phyloP scores from a whole-genome alignment of 2,329 filamentous ascomycete genomes.

The Phaeosphaeriaceae sp. region DNA sequence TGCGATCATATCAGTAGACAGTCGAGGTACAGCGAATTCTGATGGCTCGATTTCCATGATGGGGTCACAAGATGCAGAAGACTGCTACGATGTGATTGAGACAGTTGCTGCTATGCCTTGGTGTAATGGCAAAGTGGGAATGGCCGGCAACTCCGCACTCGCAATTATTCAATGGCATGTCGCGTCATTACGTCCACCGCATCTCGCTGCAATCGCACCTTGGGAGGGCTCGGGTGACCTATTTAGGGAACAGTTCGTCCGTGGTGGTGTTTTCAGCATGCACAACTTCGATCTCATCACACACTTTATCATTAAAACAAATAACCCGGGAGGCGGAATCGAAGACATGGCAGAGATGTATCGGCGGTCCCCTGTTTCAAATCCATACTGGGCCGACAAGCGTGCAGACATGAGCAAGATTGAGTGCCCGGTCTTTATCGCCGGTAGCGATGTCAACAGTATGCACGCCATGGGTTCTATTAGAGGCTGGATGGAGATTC shows the following conservation, averaged over 20 bases:
- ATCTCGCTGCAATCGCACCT: constrained; percentile 53
- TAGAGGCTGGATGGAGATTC: constrained; percentile 21
- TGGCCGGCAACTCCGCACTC: constrained; percentile 55
- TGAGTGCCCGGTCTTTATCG: constrained; percentile 26
- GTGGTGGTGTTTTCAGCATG: constrained; percentile 42
- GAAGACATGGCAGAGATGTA: constrained; percentile 55
- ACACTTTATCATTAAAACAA: constrained; percentile 44
- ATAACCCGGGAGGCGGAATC: constrained; percentile 35
- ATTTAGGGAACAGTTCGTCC: constrained; percentile 55
- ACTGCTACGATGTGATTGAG: constrained; percentile 56
- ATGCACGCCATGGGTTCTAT: constrained; percentile 30
- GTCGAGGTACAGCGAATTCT: constrained; percentile 37
- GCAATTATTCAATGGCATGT: constrained; percentile 54
- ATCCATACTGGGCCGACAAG: constrained; percentile 32
- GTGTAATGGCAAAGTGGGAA: constrained; percentile 54
- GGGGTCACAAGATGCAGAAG: constrained; percentile 54
- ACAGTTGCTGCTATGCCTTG: constrained; percentile 50
- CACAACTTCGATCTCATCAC: constrained; percentile 53
- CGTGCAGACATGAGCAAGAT: constrained; percentile 26
- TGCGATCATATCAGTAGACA: constrained; percentile 43
- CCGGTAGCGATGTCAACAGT: constrained; percentile 18
- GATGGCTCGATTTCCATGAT: constrained; percentile 48
- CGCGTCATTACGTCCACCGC: constrained; percentile 51
- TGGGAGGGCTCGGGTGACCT: constrained; percentile 58
- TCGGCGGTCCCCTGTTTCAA: constrained; percentile 38